Base-by-base conservation (phyloP, 805 yeast genomes). In the Torulaspora franciscae region DNA sequence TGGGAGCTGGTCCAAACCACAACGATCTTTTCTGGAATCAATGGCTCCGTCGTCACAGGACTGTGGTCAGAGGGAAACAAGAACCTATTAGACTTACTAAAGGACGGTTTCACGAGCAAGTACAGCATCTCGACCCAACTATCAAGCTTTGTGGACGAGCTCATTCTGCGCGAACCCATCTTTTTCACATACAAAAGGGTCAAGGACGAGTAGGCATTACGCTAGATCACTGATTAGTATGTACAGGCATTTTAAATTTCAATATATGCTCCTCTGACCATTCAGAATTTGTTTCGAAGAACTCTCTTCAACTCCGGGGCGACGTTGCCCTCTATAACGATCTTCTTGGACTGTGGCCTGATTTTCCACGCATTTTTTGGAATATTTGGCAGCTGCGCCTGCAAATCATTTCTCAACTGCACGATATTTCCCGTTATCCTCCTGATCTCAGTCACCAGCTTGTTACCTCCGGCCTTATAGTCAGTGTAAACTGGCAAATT, bases 401-500 rank as follows among this genome's bases (percentile, higher is more conserved):
- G 76, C 46, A 88, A 65, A 58, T 88, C 95, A 42, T 76, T 70
- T 61, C 85, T 81, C 46, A 89, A 71, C 46, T 76, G 81, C 5
- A 72, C 63, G 10, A 80, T 70, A 62, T 84, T 81, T 5, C 96
- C 96, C 47, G 73, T 67, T 40, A 88, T 73, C 48, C 78, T 77
- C 60, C 85, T 80, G 23, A 88, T 72, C 58, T 86, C 89, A 0
- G 96, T 88, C 56, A 76, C 75, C n/a, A 73, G 67, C 10, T 71
- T 70, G 48, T 79, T 81, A 19, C 80, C 77, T 48, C 79, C 77
- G 22, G 52, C 49, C 60, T 80, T 85, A 50, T 72, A 64, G 50
- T 84, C 87, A 42, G 76, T 71, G 67, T 88, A 88, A 1, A 88
- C 85, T n/a, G 96, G 96, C 60, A 89, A 71, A 59, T 83, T 80